phyloP scores from a whole-genome alignment of 768 basidiomycete genomes.

The Boletus rubescentipes region DNA sequence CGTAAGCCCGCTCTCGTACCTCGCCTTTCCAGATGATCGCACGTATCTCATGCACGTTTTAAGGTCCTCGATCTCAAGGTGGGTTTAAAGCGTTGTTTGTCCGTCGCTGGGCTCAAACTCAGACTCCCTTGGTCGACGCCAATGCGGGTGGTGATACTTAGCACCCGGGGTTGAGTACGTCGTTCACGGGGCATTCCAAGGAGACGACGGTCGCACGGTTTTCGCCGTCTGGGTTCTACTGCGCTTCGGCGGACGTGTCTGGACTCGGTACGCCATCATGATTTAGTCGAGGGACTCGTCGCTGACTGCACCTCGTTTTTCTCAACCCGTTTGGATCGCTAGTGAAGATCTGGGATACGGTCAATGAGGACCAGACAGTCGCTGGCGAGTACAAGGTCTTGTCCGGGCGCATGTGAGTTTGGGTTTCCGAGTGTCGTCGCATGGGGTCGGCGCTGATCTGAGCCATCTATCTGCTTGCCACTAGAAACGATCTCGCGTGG shows the following conservation, averaged over 20 bases:
- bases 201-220: slow-evolving; percentile 87
- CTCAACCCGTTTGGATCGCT: neutral
- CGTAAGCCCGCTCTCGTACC: slow-evolving; percentile 48
- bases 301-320: neutral
- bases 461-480: neutral
- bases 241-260: slow-evolving; percentile 81
- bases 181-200: slow-evolving; percentile 80
- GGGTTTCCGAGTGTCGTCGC: neutral
- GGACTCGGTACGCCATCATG: slow-evolving; percentile 65
- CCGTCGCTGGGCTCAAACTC: neutral
- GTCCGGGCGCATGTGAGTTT: slow-evolving; percentile 63
- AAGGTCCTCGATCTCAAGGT: slow-evolving; percentile 87
- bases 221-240: slow-evolving; percentile 93
- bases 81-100: slow-evolving; percentile 17
- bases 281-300: neutral
- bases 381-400: slow-evolving; percentile 81
- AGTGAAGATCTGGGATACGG: slow-evolving; percentile 94
- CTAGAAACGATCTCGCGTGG: slow-evolving; percentile 92
- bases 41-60: neutral
- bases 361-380: slow-evolving; percentile 78
- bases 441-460: neutral
- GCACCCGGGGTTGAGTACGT: slow-evolving; percentile 63
- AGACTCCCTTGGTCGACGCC: neutral
- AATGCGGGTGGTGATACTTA: slow-evolving; percentile 25
- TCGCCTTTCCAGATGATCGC: neutral